Base-by-base conservation (phyloP, 352 stramenopile species). In the Nothophytophthora sp. region DNA sequence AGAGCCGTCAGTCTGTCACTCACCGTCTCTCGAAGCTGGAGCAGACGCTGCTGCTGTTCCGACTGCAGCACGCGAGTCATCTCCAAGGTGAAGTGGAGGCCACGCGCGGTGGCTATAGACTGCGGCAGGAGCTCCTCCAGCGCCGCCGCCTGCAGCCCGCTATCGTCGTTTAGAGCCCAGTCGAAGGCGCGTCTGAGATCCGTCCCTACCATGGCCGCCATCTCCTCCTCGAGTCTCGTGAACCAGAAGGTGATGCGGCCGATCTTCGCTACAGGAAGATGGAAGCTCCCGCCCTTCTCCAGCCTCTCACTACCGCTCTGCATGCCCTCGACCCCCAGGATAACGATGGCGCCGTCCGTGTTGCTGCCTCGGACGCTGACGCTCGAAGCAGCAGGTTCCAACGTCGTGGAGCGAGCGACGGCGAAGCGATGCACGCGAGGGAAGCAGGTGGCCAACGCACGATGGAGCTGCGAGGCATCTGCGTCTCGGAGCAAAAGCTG, bases 161-260 rank as follows among this genome's bases (percentile, higher is more conserved):
- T n/a, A n/a, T n/a, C n/a, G 8, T 42, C 47, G 13, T 40, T 45
- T 7, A 65, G 45, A 8, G 49, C 22, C 32, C 46, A 64, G 27
- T 65, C 37, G 5, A 82, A 52, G 1, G 67, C 63, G 5, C 37
- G 22, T 13, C 73, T 74, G 4, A 69, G 16, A 23, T 87, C 71
- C 3, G 69, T 50, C 18, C 37, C 32, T 1, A 87, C 73, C 41
- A 85, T 58, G n/a, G 50, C 55, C 5, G 37, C 22, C 50, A 88
- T 72, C 33, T 90, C 79, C 41, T 90, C 79, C 37, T 88, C 74
- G 0, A 90, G 50, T 2, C 79, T 63, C 2, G 63, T 65, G 23
- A 90, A 63, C 79, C 79, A 90, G 47, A 90, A 90, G 24, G 77
- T 73, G 9, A 86, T 27, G 6, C 79, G 63, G 1, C 79, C 79